Evolutionary conservation across 129 eudicot species (phyloP).

Genomic region (Saposhnikovia divaricata): DNA sequence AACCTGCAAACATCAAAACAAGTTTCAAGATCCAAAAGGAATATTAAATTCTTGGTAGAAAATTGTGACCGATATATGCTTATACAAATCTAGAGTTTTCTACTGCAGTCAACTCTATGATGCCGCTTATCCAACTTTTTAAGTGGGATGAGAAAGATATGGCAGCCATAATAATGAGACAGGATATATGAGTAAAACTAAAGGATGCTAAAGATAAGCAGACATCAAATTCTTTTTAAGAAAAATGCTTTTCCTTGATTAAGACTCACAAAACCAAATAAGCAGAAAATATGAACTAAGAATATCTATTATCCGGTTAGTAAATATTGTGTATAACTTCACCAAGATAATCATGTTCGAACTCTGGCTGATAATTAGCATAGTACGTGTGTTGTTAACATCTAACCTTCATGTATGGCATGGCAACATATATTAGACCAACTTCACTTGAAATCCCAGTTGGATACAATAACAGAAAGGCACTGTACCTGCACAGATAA

Average conservation of each 20-base stretch:
- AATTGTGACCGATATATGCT: neutral
- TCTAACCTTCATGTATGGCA: constrained; percentile 74
- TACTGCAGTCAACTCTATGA: neutral
- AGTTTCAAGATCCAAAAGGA: constrained; percentile 9
- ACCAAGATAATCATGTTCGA: neutral
- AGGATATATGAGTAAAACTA: neutral
- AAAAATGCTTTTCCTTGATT: neutral
- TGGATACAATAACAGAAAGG: constrained; percentile 82
- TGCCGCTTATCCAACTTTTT: neutral
- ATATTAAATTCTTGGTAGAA: neutral
- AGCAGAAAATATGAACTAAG: neutral
- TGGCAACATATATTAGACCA: constrained; percentile 55
- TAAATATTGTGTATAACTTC: neutral
- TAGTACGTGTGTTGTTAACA: neutral
- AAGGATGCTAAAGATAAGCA: neutral
- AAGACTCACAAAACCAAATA: neutral
- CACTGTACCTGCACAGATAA: constrained; percentile 64
- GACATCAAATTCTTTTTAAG: neutral
- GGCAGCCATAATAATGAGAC: neutral
- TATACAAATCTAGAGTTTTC: neutral
- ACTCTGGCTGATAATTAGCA: constrained; percentile 5
- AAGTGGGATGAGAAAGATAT: neutral
- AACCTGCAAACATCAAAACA: constrained; percentile 30
- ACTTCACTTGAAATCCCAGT: constrained; percentile 84
- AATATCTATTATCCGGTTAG: neutral